Conservation (phyloP, 1,139 yeast species). For the Blastobotrys elegans region DNA sequence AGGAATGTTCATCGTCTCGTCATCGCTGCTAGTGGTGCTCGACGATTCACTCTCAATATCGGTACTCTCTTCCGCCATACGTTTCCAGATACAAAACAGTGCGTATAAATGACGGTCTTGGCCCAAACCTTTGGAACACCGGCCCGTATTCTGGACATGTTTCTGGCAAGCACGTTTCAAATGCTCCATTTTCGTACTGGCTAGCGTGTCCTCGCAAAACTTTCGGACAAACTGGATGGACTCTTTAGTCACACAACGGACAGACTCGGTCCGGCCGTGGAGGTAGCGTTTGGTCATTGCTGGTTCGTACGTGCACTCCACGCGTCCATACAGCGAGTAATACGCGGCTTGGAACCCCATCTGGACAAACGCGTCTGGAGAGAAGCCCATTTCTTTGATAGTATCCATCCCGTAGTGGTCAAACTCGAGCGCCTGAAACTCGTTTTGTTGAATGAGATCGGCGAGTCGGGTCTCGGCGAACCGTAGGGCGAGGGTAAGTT, state of each 20-base stretch:
- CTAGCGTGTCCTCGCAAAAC: slow-evolving; percentile 68
- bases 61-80: slow-evolving; percentile 44
- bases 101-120: slow-evolving; percentile 91
- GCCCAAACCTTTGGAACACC: slow-evolving; percentile 72
- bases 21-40: slow-evolving; percentile 1
- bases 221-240: slow-evolving; percentile 80
- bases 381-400: slow-evolving; percentile 79
- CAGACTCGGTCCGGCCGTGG: slow-evolving; percentile 92
- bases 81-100: slow-evolving; percentile 81
- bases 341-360: slow-evolving; percentile 94
- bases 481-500: slow-evolving; percentile 70
- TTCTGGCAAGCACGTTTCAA: slow-evolving; percentile 64
- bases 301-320: slow-evolving; percentile 92
- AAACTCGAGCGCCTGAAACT: slow-evolving; percentile 76
- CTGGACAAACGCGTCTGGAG: slow-evolving; percentile 93
- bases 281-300: slow-evolving; percentile 87
- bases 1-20: slow-evolving; percentile 39
- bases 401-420: slow-evolving; percentile 68
- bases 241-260: slow-evolving; percentile 75
- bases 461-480: slow-evolving; percentile 89
- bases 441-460: slow-evolving; percentile 85
- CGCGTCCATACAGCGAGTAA: slow-evolving; percentile 86
- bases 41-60: not conserved
- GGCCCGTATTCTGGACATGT: slow-evolving; percentile 64
- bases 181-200: slow-evolving; percentile 54